A percentile compares a stretch with the other conserved stretches of the same genome.
phyloP scores from a whole-genome alignment of 129 eudicot genomes.

The Mikania micrantha region DNA sequence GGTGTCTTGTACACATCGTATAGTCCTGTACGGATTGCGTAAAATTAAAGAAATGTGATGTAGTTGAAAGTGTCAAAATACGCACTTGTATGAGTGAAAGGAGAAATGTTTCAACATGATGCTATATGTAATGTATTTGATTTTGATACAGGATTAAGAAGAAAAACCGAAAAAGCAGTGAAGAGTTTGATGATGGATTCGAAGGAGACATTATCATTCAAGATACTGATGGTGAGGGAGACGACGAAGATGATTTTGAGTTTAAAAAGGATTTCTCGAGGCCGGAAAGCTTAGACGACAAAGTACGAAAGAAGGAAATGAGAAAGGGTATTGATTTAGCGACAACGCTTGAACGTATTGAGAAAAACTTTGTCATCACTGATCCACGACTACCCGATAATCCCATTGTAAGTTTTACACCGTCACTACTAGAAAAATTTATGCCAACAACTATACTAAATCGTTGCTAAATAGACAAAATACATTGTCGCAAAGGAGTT shows the following conservation, averaged over 20 bases:
- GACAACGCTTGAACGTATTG: conserved; percentile 96
- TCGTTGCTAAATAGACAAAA: background rate
- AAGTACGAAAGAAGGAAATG: conserved; percentile 81
- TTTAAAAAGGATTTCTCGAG: conserved; percentile 33
- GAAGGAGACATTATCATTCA: conserved; percentile 33
- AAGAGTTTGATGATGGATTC: conserved; percentile 28
- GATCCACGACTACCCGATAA: conserved; percentile 98
- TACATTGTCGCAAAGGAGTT: no score
- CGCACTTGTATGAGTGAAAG: background rate
- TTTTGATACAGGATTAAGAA: conserved; percentile 46
- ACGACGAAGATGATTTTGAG: conserved; percentile 27
- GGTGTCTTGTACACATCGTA: no score
- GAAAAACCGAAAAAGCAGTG: conserved; percentile 50
- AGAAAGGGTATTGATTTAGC: conserved; percentile 99
- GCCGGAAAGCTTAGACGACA: conserved; percentile 83
- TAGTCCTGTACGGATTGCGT: no score
- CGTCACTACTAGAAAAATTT: background rate
- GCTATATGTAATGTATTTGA: background rate
- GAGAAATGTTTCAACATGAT: background rate
- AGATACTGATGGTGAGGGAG: conserved; percentile 28
- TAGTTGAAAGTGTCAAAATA: background rate
- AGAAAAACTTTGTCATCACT: conserved; percentile 96
- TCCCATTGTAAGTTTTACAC: conserved; percentile 71
- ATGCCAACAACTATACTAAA: background rate
- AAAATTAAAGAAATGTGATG: no score